Evolutionary conservation across 768 basidiomycete species (phyloP), one percentile per base, ranked within the genome.

Genomic region (Tricholoma flavovirens): DNA sequence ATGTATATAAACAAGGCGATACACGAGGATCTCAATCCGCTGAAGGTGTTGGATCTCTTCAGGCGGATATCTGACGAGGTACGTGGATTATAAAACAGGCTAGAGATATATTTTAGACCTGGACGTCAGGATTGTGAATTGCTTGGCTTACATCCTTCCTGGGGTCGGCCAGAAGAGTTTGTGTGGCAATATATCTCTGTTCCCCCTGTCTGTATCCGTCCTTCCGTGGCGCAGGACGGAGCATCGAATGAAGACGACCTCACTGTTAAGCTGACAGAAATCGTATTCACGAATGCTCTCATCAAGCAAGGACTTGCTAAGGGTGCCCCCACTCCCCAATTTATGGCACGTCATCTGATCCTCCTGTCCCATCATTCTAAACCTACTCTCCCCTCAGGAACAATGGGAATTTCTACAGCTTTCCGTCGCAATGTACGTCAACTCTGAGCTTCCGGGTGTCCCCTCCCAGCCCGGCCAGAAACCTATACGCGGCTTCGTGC

Each of bases 111-210:
- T 55, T 29, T 29, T 46, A 49, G 55, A 15, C 59, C 38, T 36
- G 12, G 15, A 42, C 2, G 49, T 30, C 59, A 96, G 91, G 97
- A 99, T 64, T 96, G 93, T 66, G 97, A 99, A 71, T 75, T 99
- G 45, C 78, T 99, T 10, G 96, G 97, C 2, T 71, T 98, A 56
- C 85, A 90, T 56, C 97, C 97, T 1, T 81, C 81, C 12, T 86
- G 85, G 65, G 95, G 96, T 48, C 76, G 97, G 53, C 97, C 97
- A 9, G 97, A 99, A 73, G 90, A 98, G 68, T 97, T 93, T 64
- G 84, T 99, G 51, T 99, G 97, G 96, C 96, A 98, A 70, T 99
- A 98, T 70, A 83, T 99, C 12, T 96, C 94, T 21, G 97, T 99
- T 29, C 97, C 97, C 38, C 97, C 97, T 0, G 93, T 97, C 17